Evolutionary conservation across 176 grass and related monocot species (phyloP).

Genomic region (Avena insularis): DNA sequence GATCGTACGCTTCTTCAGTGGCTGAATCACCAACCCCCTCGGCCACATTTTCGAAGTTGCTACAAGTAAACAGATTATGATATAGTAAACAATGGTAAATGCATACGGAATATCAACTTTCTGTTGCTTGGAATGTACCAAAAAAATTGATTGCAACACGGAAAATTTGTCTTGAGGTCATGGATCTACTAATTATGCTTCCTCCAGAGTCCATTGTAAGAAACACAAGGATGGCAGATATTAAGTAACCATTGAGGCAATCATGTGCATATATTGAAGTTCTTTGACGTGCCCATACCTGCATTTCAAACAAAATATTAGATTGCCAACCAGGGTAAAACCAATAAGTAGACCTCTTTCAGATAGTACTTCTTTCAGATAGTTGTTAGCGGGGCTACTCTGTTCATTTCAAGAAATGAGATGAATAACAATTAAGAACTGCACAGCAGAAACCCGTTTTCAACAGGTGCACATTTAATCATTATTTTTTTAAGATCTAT

Average conservation of each 20-base stretch:
- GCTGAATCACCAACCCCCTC: conserved; percentile 76
- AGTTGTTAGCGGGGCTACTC: background rate
- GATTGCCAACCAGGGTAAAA: background rate
- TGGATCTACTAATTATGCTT: conserved; percentile 72
- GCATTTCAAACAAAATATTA: conserved; percentile 49
- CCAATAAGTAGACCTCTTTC: background rate
- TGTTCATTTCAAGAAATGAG: background rate
- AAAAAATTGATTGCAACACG: conserved; percentile 74
- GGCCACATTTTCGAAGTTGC: conserved; percentile 73
- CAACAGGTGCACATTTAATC: background rate
- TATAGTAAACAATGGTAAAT: conserved; percentile 32
- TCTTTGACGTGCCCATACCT: conserved; percentile 97
- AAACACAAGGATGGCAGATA: conserved; percentile 70
- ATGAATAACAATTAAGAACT: background rate
- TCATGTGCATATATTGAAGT: conserved; percentile 78
- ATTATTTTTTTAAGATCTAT: conserved; percentile 5
- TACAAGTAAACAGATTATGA: conserved; percentile 54
- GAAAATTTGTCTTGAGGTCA: conserved; percentile 78
- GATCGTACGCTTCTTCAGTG: conserved; percentile 54
- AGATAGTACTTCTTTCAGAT: background rate
- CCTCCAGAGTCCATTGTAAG: conserved; percentile 66
- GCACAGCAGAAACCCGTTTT: background rate
- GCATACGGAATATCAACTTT: conserved; percentile 19
- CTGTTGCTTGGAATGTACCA: conserved; percentile 52
- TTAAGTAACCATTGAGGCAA: conserved; percentile 93